These are phyloP conservation scores for Arxiozyma bovina DNA, from an alignment of 1,139 yeast species.

Conservation along the genomic window DNA sequence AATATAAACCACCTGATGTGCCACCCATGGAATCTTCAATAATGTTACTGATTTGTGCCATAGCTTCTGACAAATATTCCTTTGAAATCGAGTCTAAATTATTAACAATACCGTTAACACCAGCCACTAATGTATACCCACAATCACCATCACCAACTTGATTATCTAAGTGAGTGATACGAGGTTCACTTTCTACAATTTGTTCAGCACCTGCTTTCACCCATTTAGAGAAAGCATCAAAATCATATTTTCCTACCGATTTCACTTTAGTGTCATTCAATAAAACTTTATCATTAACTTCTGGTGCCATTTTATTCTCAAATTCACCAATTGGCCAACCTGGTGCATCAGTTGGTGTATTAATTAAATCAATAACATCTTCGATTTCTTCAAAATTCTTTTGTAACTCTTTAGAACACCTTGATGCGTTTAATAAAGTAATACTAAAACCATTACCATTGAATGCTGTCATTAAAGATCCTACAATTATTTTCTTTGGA, in stretches of 20 bases:
- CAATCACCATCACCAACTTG: slow-evolving; percentile 96
- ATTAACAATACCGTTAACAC: slow-evolving; percentile 62
- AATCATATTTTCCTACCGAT: slow-evolving; percentile 33
- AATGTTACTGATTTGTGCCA: slow-evolving; percentile 57
- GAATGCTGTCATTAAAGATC: slow-evolving; percentile 76
- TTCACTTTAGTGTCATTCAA: slow-evolving; percentile 36
- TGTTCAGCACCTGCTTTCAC: slow-evolving; percentile 41
- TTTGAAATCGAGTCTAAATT: slow-evolving; percentile 42
- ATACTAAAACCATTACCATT: slow-evolving; percentile 88
- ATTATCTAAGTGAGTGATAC: slow-evolving; percentile 76
- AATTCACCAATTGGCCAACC: slow-evolving; percentile 53
- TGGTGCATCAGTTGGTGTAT: slow-evolving; percentile 66
- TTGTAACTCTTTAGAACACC: slow-evolving; percentile 33
- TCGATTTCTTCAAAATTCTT: slow-evolving; percentile 35
- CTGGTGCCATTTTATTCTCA: slow-evolving; percentile 23
- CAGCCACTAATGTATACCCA: slow-evolving; percentile 80
- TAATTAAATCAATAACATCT: slow-evolving; percentile 45
- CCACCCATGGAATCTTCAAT: slow-evolving; percentile 94
- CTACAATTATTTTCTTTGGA: slow-evolving; percentile 60
- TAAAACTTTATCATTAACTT: slow-evolving; percentile 32
- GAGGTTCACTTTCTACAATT: slow-evolving; percentile 56
- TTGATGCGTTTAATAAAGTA: slow-evolving; percentile 60
- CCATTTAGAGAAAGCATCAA: slow-evolving; percentile 32
- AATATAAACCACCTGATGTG: slow-evolving; percentile 88
- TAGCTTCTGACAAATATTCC: slow-evolving; percentile 45